These are phyloP conservation scores for Hericium coralloides DNA, from an alignment of 768 basidiomycete genomes.

Conservation along the genomic window DNA sequence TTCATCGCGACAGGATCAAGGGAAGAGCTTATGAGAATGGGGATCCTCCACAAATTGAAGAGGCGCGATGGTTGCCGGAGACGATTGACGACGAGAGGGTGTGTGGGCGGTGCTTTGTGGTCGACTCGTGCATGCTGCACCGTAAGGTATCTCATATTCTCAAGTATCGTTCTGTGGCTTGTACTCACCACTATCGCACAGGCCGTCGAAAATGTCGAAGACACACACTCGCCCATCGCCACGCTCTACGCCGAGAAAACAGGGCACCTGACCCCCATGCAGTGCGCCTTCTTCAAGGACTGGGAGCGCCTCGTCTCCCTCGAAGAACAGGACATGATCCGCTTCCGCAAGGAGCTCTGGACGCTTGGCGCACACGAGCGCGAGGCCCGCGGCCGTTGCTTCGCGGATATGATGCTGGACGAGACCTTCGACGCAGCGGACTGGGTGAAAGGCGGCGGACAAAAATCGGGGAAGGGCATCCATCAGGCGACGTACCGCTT, in stretches of 20 bases:
- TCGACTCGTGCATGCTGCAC: constrained; percentile 91
- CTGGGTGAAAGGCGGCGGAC: background rate
- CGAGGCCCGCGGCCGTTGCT: constrained; percentile 77
- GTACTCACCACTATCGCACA: constrained; percentile 15
- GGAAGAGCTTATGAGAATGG: constrained; percentile 3
- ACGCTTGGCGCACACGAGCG: constrained; percentile 76
- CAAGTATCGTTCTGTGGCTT: background rate
- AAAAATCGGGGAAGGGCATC: constrained; percentile 40
- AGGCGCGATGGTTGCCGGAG: constrained; percentile 67
- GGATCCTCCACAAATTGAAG: constrained; percentile 9
- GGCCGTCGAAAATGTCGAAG: constrained; percentile 62
- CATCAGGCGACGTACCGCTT: constrained; percentile 80
- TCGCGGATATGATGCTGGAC: constrained; percentile 70
- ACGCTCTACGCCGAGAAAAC: constrained; percentile 74
- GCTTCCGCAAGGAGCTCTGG: constrained; percentile 91
- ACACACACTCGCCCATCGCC: constrained; percentile 43
- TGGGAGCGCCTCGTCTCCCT: constrained; percentile 84
- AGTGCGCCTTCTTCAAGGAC: constrained; percentile 73
- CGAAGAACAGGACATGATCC: constrained; percentile 81
- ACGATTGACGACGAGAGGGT: constrained; percentile 75
- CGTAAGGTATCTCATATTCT: constrained; percentile 48
- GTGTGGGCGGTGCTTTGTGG: constrained; percentile 74
- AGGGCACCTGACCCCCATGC: constrained; percentile 59
- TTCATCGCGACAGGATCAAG: background rate
- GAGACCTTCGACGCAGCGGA: constrained; percentile 24